Evolutionary conservation across 352 stramenopile genomes (phyloP).

Genomic region (Phytopythium montanum): DNA sequence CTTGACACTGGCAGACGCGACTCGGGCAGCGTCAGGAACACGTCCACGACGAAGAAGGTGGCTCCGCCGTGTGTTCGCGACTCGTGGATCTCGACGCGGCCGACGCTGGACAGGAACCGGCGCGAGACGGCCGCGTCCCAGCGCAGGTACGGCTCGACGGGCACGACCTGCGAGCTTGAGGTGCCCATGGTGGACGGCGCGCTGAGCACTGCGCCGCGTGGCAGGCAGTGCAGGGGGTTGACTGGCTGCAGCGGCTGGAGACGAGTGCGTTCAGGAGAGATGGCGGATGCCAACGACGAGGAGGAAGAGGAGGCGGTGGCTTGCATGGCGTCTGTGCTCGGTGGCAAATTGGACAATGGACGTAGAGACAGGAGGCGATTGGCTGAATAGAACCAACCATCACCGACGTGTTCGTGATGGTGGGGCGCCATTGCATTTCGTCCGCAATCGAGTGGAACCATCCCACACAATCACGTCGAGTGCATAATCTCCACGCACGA

Average conservation of each 20-base stretch:
- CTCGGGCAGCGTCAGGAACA: constrained; percentile 27
- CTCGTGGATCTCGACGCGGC: constrained; percentile 37
- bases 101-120: constrained; percentile 34
- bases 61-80: constrained; percentile 15
- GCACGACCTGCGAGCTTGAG: constrained; percentile 1
- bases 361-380: not conserved
- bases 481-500: not conserved
- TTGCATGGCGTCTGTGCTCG: too few relatives aligned
- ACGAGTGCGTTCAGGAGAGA: not conserved
- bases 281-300: not conserved
- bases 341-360: too few relatives aligned
- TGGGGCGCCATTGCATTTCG: not conserved
- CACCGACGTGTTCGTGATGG: not conserved
- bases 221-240: not conserved
- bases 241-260: constrained; percentile 4
- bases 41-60: constrained; percentile 40
- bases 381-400: not conserved
- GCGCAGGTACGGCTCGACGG: constrained; percentile 23
- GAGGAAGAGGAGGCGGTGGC: not conserved
- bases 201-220: not conserved
- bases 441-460: not conserved
- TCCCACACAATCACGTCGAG: too few relatives aligned
- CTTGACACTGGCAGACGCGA: constrained; percentile 19
- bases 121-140: constrained; percentile 20
- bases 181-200: not conserved